Evolutionary conservation across 2,329 filamentous ascomycete genomes (phyloP).

Genomic region (Diaporthe ilicicola): DNA sequence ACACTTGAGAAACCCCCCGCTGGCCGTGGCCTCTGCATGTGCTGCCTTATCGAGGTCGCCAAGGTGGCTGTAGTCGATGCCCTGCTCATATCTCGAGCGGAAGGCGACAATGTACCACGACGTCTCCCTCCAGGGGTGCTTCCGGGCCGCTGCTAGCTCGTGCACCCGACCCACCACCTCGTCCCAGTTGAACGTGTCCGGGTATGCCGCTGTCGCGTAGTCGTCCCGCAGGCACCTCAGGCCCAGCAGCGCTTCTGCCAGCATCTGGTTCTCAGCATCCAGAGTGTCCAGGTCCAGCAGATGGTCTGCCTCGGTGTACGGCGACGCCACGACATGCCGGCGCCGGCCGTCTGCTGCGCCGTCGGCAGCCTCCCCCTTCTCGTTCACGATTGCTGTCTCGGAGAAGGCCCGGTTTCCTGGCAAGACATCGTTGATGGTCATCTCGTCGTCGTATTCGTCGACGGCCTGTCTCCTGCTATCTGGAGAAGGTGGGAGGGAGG

Average conservation of each 20-base stretch:
- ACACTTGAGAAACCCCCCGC: constrained; percentile 83
- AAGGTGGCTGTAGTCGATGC: constrained; percentile 73
- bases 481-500: too few species aligned
- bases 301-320: constrained; percentile 76
- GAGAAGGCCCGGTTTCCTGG: neutral
- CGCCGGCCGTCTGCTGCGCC: constrained; percentile 27
- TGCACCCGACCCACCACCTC: constrained; percentile 68
- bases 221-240: constrained; percentile 70
- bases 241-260: constrained; percentile 75
- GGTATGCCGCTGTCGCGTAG: constrained; percentile 81
- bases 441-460: neutral
- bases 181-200: constrained; percentile 79
- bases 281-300: constrained; percentile 76
- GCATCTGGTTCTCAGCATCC: constrained; percentile 70
- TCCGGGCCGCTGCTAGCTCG: constrained; percentile 56
- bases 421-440: constrained; percentile 15
- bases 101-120: constrained; percentile 88
- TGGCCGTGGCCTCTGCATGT: constrained; percentile 80
- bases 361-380: constrained; percentile 1
- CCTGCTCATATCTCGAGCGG: constrained; percentile 74
- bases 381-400: neutral
- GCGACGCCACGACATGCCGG: constrained; percentile 71
- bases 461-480: neutral
- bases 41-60: constrained; percentile 79
- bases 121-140: constrained; percentile 65